phyloP scores from a whole-genome alignment of 2,329 filamentous ascomycete genomes.

The Trichoderma semiorbis region DNA sequence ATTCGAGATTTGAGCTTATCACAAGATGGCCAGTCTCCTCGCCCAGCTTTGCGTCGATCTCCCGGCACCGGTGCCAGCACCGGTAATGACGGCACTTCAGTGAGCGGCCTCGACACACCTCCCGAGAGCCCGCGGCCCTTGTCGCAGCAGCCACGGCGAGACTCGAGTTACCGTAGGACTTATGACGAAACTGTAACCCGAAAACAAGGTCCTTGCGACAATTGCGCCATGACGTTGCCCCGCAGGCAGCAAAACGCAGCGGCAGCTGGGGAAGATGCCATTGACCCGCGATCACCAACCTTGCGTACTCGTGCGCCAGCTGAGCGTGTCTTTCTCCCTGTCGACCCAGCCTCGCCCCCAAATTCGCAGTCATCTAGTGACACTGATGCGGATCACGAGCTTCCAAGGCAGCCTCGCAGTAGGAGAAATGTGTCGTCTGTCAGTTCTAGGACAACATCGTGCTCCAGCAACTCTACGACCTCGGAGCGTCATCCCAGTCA shows the following conservation, averaged over 20 bases:
- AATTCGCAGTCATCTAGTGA: conserved; percentile 51
- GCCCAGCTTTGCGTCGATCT: conserved; percentile 41
- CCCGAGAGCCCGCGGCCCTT: conserved; percentile 53
- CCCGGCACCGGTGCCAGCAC: conserved; percentile 29
- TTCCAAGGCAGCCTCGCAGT: conserved; percentile 35
- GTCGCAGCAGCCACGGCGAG: conserved; percentile 42
- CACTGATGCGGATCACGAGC: conserved; percentile 50
- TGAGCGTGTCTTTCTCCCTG: conserved; percentile 52
- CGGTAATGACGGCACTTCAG: conserved; percentile 30
- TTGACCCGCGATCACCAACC: conserved; percentile 50
- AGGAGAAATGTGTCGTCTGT: conserved; percentile 45
- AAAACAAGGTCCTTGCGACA: conserved; percentile 62
- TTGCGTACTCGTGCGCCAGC: conserved; percentile 59
- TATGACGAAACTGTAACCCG: conserved; percentile 65
- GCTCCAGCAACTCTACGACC: conserved; percentile 52
- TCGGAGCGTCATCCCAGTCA: conserved; percentile 48
- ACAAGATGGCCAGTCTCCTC: conserved; percentile 43
- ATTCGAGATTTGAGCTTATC: conserved; percentile 47
- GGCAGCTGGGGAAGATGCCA: conserved; percentile 29
- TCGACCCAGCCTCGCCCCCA: conserved; percentile 48
- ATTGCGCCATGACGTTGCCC: conserved; percentile 65
- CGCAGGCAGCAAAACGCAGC: conserved; percentile 30
- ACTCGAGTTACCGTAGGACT: conserved; percentile 59
- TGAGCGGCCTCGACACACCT: conserved; percentile 49
- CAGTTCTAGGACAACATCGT: conserved; percentile 44